These are phyloP conservation scores for Monilinia aucupariae DNA, from an alignment of 2,329 filamentous ascomycete species.

Conservation along the genomic window DNA sequence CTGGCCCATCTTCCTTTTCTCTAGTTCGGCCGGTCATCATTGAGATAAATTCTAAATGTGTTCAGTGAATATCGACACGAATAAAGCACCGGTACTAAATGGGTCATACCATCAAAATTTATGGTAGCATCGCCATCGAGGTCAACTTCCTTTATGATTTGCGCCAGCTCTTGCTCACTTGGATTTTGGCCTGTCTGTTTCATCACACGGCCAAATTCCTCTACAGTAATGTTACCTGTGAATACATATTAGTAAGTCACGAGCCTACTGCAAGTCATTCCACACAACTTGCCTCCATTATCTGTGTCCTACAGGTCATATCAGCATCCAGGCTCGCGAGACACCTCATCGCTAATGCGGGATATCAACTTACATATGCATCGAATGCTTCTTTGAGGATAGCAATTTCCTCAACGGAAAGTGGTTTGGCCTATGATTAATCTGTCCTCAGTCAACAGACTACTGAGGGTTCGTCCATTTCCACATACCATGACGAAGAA, in stretches of 20 bases:
- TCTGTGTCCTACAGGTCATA: conserved; percentile 12
- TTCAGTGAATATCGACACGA: background rate
- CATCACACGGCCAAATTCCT: conserved; percentile 19
- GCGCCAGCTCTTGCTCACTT: conserved; percentile 46
- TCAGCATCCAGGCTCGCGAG: background rate
- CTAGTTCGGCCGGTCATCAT: conserved; percentile 40
- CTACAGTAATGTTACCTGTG: conserved; percentile 17
- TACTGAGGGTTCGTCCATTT: accelerated
- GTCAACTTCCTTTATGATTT: conserved; percentile 64
- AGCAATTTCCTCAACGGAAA: conserved; percentile 13
- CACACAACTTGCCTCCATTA: conserved; percentile 9
- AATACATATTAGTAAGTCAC: background rate
- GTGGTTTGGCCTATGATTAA: conserved; percentile 10
- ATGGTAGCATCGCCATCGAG: conserved; percentile 60
- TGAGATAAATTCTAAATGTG: conserved; percentile 37
- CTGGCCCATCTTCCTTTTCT: conserved; percentile 1
- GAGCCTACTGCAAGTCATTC: background rate
- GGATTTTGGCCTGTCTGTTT: conserved; percentile 12
- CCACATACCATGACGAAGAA: background rate
- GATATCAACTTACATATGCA: conserved; percentile 14
- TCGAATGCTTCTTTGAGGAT: conserved; percentile 17
- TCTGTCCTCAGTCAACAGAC: background rate
- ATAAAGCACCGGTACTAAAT: background rate
- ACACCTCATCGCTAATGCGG: too few relatives aligned
- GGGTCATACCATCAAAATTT: conserved; percentile 51